Base-by-base conservation (phyloP, 2,329 filamentous ascomycete species). In the Rachicladosporium sp. region DNA sequence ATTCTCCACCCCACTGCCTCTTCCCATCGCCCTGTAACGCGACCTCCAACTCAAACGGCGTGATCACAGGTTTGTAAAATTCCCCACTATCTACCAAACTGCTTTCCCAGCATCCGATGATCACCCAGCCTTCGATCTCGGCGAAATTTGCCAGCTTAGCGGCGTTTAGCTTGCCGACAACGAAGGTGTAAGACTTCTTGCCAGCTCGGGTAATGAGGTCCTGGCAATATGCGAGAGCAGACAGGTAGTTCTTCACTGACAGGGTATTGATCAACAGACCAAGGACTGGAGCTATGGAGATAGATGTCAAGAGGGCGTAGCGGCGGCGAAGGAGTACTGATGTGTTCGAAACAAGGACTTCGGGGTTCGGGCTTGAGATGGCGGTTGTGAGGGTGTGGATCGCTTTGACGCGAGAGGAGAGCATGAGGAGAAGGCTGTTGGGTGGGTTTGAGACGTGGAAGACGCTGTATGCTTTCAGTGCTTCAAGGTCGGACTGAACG, bases 81-180 rank as follows among this genome's bases (percentile, higher is more conserved):
- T 82, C 83, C 42, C 83, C 82, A 47, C 87, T 86, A 51, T 95
- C 89, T 4, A 98, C 76, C 37, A 96, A 66, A 43, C 83, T 86
- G 59, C 88, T 94, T 64, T 98, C 91, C 91, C 91, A 98, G 62
- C 91, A 98, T 2, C 91, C 89, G 6, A 98, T 84, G 0, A 96
- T 87, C 0, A 96, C 87, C 91, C 91, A 98, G 10, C 87, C 89
- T 33, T 87, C 89, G 4, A 98, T 76, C 60, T 98, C 91, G 42
- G 82, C 77, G 63, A 98, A 98, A 61, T 98, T 98, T 35, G 91
- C 91, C 13, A 98, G 71, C 60, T 98, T 98, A 30, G 88, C 89
- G 0, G 88, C 80, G 55, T 96, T 98, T 19, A 98, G 70, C 60
- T 96, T 96, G 43, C 91, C 91, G 0, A 98, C 91, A 2, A 98